Percentiles rank a stretch among this genome's conserved stretches.
phyloP scores from a whole-genome alignment of 2,329 filamentous ascomycete species.

The Scedosporium dehoogii region DNA sequence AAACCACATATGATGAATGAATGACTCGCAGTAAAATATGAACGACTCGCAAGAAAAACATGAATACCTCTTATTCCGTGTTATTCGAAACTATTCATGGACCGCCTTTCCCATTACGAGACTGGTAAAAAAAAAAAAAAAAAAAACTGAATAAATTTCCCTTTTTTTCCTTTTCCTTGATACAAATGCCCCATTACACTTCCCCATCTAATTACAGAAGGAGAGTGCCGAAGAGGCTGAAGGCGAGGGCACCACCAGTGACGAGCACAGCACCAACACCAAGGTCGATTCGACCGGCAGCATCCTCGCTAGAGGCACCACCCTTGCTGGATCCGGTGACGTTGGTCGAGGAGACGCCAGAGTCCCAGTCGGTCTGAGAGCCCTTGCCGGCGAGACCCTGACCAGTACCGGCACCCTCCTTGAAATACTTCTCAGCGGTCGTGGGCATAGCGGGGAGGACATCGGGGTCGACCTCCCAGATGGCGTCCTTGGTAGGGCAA shows the following conservation, averaged over 20 bases:
- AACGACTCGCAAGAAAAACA: neutral
- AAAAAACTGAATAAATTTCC: neutral
- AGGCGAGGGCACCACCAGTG: slow-evolving; percentile 22
- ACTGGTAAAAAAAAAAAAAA: neutral
- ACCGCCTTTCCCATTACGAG: neutral
- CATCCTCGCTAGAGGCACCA: slow-evolving; percentile 11
- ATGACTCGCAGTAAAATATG: neutral
- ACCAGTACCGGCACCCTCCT: slow-evolving; percentile 40
- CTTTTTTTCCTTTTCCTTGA: neutral
- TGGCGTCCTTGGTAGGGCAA: slow-evolving; percentile 38
- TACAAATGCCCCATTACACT: neutral
- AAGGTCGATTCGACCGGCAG: slow-evolving; percentile 16
- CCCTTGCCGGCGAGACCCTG: slow-evolving; percentile 42
- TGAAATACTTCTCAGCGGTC: slow-evolving; percentile 42
- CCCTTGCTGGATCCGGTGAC: slow-evolving; percentile 19
- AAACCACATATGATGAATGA: neutral
- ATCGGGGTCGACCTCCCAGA: slow-evolving; percentile 42
- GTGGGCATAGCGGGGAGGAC: slow-evolving; percentile 41
- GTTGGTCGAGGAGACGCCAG: slow-evolving; percentile 35
- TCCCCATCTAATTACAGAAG: slow-evolving; percentile 22
- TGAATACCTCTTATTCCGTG: neutral
- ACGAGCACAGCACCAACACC: slow-evolving; percentile 21
- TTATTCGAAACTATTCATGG: neutral
- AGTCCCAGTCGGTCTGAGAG: slow-evolving; percentile 40
- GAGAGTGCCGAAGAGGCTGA: slow-evolving; percentile 28